Conservation (phyloP, 352 stramenopile genomes). For the Pythium rhizo-oryzae region DNA sequence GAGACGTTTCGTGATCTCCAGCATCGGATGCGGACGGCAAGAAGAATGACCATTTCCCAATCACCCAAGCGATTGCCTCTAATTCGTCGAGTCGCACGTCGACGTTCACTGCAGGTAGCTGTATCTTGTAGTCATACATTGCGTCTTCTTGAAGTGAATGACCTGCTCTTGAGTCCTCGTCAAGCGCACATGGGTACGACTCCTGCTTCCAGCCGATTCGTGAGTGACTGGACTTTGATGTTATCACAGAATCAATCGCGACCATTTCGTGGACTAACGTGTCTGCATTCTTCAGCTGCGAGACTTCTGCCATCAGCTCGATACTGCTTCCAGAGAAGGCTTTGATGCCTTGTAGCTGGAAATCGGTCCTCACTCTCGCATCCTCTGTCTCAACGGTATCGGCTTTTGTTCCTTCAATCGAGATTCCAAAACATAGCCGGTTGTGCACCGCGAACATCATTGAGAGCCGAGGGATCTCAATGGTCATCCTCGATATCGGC, state of each 20-base stretch:
- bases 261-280: conserved; percentile 9
- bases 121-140: conserved; percentile 74
- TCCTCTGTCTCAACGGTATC: conserved; percentile 7
- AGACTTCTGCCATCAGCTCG: conserved; percentile 11
- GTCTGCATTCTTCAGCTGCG: not conserved
- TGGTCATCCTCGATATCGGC: conserved; percentile 62
- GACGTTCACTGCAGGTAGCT: conserved; percentile 49
- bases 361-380: conserved; percentile 14
- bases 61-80: conserved; percentile 62
- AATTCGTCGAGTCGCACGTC: conserved; percentile 61
- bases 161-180: conserved; percentile 5
- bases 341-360: conserved; percentile 16
- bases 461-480: conserved; percentile 50
- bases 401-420: conserved; percentile 39
- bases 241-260: not conserved
- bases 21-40: conserved; percentile 31
- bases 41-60: conserved; percentile 84
- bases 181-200: conserved; percentile 18
- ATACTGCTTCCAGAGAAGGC: conserved; percentile 7
- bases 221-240: conserved; percentile 22
- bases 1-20: too few relatives aligned
- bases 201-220: conserved; percentile 20
- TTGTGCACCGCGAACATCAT: conserved; percentile 63
- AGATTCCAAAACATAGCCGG: conserved; percentile 57
- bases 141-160: conserved; percentile 37